These are phyloP conservation scores for Vitis hybrid DNA, from an alignment of 177 flowering plant species.

Conservation along the genomic window DNA sequence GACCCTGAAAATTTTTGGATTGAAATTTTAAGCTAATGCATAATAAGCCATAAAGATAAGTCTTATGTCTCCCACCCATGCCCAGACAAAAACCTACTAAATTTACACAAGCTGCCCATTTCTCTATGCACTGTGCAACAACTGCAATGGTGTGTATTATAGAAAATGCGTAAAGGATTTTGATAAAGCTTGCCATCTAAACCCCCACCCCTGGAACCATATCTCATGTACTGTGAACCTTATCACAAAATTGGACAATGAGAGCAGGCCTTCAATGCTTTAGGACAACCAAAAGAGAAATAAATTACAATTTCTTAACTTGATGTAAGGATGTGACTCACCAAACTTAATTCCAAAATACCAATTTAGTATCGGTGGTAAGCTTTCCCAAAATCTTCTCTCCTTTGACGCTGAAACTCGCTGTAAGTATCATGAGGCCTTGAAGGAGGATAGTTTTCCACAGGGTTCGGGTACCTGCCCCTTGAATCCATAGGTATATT, in stretches of 20 bases:
- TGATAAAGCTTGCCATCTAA: not conserved
- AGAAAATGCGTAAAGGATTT: not conserved
- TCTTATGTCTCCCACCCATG: not conserved
- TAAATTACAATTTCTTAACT: not conserved
- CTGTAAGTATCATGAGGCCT: constrained; percentile 57
- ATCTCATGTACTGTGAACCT: not conserved
- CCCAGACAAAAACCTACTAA: constrained; percentile 2
- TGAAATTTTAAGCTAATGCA: constrained; percentile 28
- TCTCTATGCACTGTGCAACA: not conserved
- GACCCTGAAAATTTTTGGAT: constrained; percentile 46
- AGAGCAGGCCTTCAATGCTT: not conserved
- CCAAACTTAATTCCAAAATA: constrained; percentile 29
- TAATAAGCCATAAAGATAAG: constrained; percentile 3
- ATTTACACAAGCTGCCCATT: not conserved
- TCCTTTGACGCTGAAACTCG: constrained; percentile 77
- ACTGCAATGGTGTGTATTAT: not conserved
- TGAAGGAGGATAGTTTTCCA: constrained; percentile 55
- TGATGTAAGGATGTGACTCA: constrained; percentile 33
- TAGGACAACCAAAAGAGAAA: not conserved
- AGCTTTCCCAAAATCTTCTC: constrained; percentile 65
- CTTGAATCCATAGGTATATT: constrained; percentile 57
- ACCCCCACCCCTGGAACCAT: not conserved
- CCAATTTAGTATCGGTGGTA: constrained; percentile 60
- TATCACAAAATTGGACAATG: not conserved
- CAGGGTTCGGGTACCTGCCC: constrained; percentile 49